Evolutionary conservation across 2,329 filamentous ascomycete species (phyloP).

Genomic region (Onygenales sp.): DNA sequence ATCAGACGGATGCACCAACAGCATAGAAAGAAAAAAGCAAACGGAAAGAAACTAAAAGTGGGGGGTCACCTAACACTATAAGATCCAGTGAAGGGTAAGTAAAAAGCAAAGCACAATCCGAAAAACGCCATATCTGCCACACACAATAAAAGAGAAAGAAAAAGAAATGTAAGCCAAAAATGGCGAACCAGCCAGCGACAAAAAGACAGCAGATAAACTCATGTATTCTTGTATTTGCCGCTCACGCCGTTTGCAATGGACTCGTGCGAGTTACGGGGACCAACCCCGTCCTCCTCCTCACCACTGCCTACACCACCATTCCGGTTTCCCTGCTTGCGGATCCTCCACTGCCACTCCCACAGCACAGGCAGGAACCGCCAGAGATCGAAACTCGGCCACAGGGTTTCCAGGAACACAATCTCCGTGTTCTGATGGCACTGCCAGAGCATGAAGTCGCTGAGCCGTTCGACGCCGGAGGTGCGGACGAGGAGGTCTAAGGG

Average conservation of each 20-base stretch:
- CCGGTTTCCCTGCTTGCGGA: slow-evolving; percentile 35
- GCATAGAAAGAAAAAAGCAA: too few species aligned
- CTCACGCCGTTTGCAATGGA: neutral
- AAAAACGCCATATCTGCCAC: neutral
- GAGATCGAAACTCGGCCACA: slow-evolving; percentile 95
- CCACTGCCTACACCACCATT: neutral
- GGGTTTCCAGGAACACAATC: slow-evolving; percentile 80
- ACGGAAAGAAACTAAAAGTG: neutral
- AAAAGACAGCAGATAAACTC: neutral
- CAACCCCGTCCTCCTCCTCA: neutral
- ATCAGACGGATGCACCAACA: too few species aligned
- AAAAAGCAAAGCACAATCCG: too few species aligned
- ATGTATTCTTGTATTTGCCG: neutral
- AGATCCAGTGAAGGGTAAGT: too few species aligned
- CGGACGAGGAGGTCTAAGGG: slow-evolving; percentile 85
- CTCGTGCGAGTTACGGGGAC: neutral
- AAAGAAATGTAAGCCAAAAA: neutral
- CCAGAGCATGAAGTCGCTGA: slow-evolving; percentile 99
- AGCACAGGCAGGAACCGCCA: slow-evolving; percentile 89
- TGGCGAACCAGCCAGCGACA: neutral
- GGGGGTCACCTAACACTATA: neutral
- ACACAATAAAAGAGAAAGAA: neutral
- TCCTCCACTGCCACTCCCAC: slow-evolving; percentile 73
- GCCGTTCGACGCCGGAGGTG: slow-evolving; percentile 81
- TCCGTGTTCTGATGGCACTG: slow-evolving; percentile 90